Conservation (phyloP, 495 filamentous ascomycete species). For the Chaetomium tenue region DNA sequence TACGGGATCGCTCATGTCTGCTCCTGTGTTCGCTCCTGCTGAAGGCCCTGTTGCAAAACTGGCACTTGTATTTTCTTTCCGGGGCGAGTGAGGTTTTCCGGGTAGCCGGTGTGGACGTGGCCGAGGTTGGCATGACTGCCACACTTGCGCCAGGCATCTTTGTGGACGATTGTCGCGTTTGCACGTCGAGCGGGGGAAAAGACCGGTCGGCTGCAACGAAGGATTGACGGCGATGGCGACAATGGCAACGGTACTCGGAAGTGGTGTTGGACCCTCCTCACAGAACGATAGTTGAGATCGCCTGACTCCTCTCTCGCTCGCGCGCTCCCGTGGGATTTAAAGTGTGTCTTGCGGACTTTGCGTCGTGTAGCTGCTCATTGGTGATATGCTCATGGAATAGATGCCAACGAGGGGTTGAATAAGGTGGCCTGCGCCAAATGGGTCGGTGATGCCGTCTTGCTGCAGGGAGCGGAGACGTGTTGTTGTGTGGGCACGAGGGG, state of each 20-base stretch:
- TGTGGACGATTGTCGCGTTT: conserved; percentile 47
- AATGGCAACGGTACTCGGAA: conserved; percentile 34
- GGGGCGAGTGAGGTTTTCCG: conserved; percentile 61
- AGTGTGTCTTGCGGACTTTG: conserved; percentile 56
- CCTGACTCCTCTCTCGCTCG: conserved; percentile 51
- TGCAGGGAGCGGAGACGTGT: conserved; percentile 30
- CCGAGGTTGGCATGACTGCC: conserved; percentile 55
- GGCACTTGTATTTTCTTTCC: conserved; percentile 98
- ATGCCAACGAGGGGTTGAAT: conserved; percentile 24
- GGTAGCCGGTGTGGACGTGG: conserved; percentile 59
- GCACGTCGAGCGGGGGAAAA: conserved; percentile 23
- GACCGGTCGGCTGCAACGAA: conserved; percentile 30
- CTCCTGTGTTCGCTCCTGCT: conserved; percentile 96
- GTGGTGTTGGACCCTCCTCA: conserved; percentile 39
- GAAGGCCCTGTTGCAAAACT: conserved; percentile 96
- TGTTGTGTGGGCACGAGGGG: conserved; percentile 6
- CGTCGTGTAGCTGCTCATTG: conserved; percentile 56
- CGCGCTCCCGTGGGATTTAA: conserved; percentile 59
- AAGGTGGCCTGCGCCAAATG: conserved; percentile 33
- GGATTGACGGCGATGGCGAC: conserved; percentile 38
- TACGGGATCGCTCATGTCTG: conserved; percentile 96
- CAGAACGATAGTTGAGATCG: conserved; percentile 55
- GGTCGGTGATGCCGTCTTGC: conserved; percentile 29
- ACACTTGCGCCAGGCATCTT: conserved; percentile 66
- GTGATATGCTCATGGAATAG: conserved; percentile 55